These are phyloP conservation scores for Mycena citricolor DNA, from an alignment of 1,284 basidiomycete genomes.

Conservation along the genomic window DNA sequence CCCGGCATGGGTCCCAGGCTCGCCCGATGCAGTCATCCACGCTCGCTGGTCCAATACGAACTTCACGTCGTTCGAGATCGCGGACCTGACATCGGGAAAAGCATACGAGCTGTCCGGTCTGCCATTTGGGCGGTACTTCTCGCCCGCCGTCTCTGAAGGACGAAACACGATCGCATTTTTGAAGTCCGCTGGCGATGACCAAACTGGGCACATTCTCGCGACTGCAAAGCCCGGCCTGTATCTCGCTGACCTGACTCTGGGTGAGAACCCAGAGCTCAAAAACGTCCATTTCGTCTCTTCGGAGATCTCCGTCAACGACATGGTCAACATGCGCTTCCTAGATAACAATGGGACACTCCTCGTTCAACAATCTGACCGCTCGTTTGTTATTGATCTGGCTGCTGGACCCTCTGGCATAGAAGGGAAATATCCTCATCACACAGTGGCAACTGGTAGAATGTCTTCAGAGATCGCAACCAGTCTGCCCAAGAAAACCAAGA, in stretches of 20 bases:
- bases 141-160: conserved; percentile 52
- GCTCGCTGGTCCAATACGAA: conserved; percentile 64
- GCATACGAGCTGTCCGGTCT: conserved; percentile 54
- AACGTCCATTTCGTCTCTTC: conserved; percentile 46
- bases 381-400: conserved; percentile 55
- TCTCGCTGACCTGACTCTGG: conserved; percentile 55
- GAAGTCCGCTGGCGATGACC: conserved; percentile 54
- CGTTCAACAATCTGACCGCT: conserved; percentile 52
- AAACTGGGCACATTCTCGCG: conserved; percentile 64
- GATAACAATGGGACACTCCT: conserved; percentile 51
- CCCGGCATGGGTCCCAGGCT: conserved; percentile 58
- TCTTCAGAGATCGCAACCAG: conserved; percentile 52
- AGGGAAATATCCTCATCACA: conserved; percentile 50
- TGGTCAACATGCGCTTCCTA: conserved; percentile 52
- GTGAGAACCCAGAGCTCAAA: conserved; percentile 37
- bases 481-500: conserved; percentile 17
- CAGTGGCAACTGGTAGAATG: conserved; percentile 53
- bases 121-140: conserved; percentile 64
- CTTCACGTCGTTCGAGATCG: conserved; percentile 66
- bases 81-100: conserved; percentile 45
- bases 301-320: conserved; percentile 40
- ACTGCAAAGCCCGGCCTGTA: conserved; percentile 64
- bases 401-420: conserved; percentile 40
- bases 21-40: conserved; percentile 53
- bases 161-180: conserved; percentile 58